Evolutionary conservation across 805 yeast genomes (phyloP).

Genomic region (Hanseniaspora jakobsenii): DNA sequence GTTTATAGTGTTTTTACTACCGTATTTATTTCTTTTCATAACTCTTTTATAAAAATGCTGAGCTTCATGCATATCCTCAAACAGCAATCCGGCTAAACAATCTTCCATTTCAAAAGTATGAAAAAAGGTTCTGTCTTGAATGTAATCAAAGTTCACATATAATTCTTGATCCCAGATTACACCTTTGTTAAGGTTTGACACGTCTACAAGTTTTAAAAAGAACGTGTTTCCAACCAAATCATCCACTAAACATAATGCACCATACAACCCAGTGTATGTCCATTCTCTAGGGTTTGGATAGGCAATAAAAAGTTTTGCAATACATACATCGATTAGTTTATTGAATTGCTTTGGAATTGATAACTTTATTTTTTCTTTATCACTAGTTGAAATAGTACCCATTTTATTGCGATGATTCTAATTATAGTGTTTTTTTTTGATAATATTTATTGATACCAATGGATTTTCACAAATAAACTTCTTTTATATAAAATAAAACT

Average conservation of each 20-base stretch:
- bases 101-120: slow-evolving; percentile 91
- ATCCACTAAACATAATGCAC: slow-evolving; percentile 78
- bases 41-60: slow-evolving; percentile 73
- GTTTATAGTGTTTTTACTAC: slow-evolving; percentile 69
- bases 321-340: slow-evolving; percentile 79
- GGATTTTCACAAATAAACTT: too few relatives aligned
- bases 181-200: slow-evolving; percentile 58
- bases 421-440: too few relatives aligned
- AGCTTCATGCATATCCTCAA: slow-evolving; percentile 84
- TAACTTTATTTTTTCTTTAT: slow-evolving; percentile 81
- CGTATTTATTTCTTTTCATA: slow-evolving; percentile 63
- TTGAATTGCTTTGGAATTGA: slow-evolving; percentile 80
- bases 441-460: too few relatives aligned
- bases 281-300: slow-evolving; percentile 72
- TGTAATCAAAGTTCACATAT: slow-evolving; percentile 74
- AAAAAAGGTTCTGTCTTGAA: slow-evolving; percentile 89
- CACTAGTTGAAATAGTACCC: slow-evolving; percentile 40
- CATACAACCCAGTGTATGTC: slow-evolving; percentile 79
- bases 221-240: slow-evolving; percentile 91
- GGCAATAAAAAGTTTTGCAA: slow-evolving; percentile 81
- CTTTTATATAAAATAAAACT: too few relatives aligned
- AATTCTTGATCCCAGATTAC: slow-evolving; percentile 96
- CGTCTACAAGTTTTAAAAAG: slow-evolving; percentile 79
- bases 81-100: slow-evolving; percentile 72
- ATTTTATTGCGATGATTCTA: too few relatives aligned